These are phyloP conservation scores for Cercospora sp. DNA, from an alignment of 2,329 filamentous ascomycete species.

Conservation along the genomic window DNA sequence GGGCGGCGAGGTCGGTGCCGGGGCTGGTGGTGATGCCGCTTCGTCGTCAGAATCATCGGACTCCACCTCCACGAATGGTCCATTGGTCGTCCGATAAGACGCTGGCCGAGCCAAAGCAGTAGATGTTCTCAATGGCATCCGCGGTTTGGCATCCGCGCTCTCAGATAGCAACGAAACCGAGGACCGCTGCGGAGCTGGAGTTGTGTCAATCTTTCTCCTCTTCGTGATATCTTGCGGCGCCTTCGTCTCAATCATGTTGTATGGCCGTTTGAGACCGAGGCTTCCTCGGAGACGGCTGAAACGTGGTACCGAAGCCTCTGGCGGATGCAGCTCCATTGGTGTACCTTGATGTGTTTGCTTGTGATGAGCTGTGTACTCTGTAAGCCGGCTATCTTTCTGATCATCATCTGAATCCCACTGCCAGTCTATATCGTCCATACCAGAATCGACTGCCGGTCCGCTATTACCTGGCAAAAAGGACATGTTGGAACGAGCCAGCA, in stretches of 20 bases:
- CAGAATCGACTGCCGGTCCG: background rate
- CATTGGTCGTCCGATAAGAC: no score
- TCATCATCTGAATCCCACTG: constrained; percentile 1
- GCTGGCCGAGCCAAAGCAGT: background rate
- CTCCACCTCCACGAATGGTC: background rate
- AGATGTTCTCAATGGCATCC: background rate
- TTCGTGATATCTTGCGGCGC: background rate
- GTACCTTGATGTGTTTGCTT: background rate
- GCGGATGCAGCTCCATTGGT: background rate
- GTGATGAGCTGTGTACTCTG: background rate
- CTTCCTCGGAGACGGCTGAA: background rate
- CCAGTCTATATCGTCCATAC: background rate
- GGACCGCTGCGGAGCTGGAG: background rate
- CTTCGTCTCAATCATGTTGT: background rate
- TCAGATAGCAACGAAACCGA: background rate
- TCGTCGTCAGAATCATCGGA: background rate
- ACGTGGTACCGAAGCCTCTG: background rate
- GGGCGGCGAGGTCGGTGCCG: background rate
- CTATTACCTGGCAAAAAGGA: background rate
- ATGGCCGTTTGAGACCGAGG: background rate
- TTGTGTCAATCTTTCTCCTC: background rate
- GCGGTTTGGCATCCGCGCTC: background rate
- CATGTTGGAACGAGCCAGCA: background rate
- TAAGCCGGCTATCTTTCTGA: background rate
- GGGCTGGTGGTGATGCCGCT: background rate